phyloP scores from a whole-genome alignment of 352 stramenopile genomes.

The Phytopythium montanum region DNA sequence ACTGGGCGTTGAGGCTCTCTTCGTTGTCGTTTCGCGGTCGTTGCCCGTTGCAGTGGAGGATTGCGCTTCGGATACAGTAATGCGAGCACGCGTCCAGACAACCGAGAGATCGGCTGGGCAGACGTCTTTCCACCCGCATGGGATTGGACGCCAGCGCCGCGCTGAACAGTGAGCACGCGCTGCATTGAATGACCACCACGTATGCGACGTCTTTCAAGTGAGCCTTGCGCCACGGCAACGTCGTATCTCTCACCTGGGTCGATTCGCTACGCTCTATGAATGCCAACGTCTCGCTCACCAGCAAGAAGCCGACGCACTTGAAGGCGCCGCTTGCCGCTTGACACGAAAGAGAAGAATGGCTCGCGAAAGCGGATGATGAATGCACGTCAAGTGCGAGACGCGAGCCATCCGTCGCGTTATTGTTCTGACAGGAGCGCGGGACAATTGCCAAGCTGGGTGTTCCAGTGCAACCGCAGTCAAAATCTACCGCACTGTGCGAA shows the following conservation, averaged over 20 bases:
- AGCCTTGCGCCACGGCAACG: neutral
- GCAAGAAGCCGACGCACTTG: neutral
- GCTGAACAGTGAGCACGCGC: neutral
- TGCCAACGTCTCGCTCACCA: neutral
- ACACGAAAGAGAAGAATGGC: neutral
- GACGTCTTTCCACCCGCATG: neutral
- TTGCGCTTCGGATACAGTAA: neutral
- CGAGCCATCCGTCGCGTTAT: neutral
- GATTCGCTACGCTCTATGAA: neutral
- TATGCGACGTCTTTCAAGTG: conserved; percentile 2
- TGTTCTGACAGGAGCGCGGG: neutral
- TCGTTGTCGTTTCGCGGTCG: neutral
- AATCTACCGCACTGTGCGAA: neutral
- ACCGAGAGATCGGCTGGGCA: neutral
- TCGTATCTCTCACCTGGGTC: neutral
- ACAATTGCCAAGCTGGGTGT: neutral
- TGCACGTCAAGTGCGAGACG: too few relatives aligned
- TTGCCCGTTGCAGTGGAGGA: neutral
- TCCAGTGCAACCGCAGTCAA: neutral
- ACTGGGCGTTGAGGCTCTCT: neutral
- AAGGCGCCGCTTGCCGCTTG: neutral
- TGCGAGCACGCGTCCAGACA: neutral
- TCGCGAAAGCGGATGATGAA: neutral
- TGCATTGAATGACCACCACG: neutral
- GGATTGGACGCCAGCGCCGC: neutral